Base-by-base conservation (phyloP, 805 yeast species). In the Yarrowia phangngaensis region DNA sequence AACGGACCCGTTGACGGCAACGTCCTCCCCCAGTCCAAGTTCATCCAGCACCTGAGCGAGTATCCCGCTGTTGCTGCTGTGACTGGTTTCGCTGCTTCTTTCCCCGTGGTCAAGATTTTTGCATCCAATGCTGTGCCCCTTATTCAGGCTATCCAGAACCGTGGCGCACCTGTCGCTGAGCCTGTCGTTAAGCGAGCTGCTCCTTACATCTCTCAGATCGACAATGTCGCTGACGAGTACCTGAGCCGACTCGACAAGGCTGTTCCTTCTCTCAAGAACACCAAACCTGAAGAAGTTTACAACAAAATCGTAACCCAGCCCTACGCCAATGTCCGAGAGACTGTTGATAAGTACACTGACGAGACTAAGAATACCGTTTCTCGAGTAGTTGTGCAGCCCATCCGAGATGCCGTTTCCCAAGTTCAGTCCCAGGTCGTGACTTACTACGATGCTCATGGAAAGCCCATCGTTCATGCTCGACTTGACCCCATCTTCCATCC, bases 401-500 rank as follows among this genome's bases (percentile, higher is more conserved):
- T 76, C 20, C 60, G 68, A 55, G 31, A 48, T 19, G 67, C 56
- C 13, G 61, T 64, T 36, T 72, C 69, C 41, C 64, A 73, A 51
- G 78, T 83, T 54, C 69, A 68, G 43, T 65, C 65, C 47, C 74
- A 78, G 59, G 73, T 77, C 58, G 67, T 72, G 38, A 69, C 75
- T 23, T 58, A 78, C 30, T 73, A 74, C 60, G 79, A 79, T 58
- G 70, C 76, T 6, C 67, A 77, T 22, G 86, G 86, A 17, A 78
- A 76, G 58, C 82, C 84, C 30, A 60, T 80, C 43, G 55, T 83
- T 28, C 71, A 86, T 55, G 70, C 81, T n/a, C 72, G 75, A 17
- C 58, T 80, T 16, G 87, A 82, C 62, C 81, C 84, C 4, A 26
- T 80, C 9, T 67, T 83, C 36, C 70, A 68, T 27, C 89, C 92